phyloP scores from a whole-genome alignment of 2,329 filamentous ascomycete genomes.

The Hysterium pulicare region DNA sequence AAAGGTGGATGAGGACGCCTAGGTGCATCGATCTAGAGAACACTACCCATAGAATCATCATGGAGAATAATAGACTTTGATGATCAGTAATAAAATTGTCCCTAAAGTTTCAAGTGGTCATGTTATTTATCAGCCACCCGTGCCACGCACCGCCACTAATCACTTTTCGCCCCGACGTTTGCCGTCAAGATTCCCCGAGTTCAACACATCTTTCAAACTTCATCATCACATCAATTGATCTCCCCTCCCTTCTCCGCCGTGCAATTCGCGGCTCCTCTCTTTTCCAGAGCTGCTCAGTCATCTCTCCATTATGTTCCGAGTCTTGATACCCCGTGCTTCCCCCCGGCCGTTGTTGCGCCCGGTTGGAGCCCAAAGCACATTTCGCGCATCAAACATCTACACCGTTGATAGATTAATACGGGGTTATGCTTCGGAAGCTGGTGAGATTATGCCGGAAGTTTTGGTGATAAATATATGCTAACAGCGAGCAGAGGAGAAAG shows the following conservation, averaged over 20 bases:
- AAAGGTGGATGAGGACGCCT: slow-evolving; percentile 13
- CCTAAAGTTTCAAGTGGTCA: not conserved
- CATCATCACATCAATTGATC: slow-evolving; percentile 39
- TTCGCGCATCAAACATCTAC: slow-evolving; percentile 43
- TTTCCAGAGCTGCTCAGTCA: slow-evolving; percentile 19
- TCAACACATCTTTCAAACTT: slow-evolving; percentile 12
- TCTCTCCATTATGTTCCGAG: slow-evolving; percentile 49
- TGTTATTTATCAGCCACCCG: too few relatives aligned
- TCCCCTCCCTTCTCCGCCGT: slow-evolving; percentile 27
- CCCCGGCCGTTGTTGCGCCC: slow-evolving; percentile 41
- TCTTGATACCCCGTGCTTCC: slow-evolving; percentile 48
- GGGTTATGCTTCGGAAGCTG: slow-evolving; percentile 55
- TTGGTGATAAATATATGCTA: slow-evolving; percentile 25
- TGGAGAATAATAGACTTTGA: not conserved
- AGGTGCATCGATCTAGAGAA: not conserved
- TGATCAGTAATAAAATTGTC: not conserved
- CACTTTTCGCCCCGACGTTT: too few relatives aligned
- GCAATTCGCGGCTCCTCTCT: slow-evolving; percentile 27
- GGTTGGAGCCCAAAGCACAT: slow-evolving; percentile 32
- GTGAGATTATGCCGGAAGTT: slow-evolving; percentile 31
- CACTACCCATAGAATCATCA: not conserved
- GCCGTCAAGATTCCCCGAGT: slow-evolving; percentile 1
- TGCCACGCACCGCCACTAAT: too few relatives aligned
- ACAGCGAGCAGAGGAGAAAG: slow-evolving; percentile 72
- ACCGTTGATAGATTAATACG: slow-evolving; percentile 53